Conservation (phyloP, 1,284 basidiomycete species). For the Agaricales sp. region DNA sequence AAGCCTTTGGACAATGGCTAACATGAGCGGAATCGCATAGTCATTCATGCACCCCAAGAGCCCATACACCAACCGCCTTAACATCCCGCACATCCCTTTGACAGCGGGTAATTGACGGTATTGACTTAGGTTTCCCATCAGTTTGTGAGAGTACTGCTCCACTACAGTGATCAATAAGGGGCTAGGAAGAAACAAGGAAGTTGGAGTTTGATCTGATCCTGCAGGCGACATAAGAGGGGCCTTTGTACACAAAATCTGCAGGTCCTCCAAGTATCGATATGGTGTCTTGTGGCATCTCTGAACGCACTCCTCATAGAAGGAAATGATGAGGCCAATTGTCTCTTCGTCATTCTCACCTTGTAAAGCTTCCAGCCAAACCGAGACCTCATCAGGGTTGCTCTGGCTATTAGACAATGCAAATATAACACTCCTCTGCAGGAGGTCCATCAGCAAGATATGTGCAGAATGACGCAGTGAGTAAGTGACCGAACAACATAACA, state of each 20-base stretch:
- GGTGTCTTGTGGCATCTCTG: conserved; percentile 80
- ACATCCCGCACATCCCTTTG: neutral
- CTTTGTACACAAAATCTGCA: conserved; percentile 21
- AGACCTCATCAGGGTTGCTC: neutral
- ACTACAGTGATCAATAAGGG: conserved; percentile 69
- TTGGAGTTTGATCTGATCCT: conserved; percentile 9
- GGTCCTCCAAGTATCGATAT: conserved; percentile 79
- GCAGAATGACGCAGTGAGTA: neutral
- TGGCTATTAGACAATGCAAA: neutral
- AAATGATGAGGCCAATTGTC: conserved; percentile 40
- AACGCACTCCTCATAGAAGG: conserved; percentile 82
- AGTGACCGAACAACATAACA: conserved; percentile 15
- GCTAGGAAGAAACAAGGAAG: conserved; percentile 32
- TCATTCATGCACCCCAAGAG: neutral
- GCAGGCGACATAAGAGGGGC: conserved; percentile 13
- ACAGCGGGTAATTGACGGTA: neutral
- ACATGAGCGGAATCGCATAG: neutral
- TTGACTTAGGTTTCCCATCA: neutral
- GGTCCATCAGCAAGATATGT: neutral
- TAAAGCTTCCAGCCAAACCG: neutral
- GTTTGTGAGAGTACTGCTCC: conserved; percentile 46
- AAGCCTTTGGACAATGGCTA: neutral
- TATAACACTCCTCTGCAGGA: neutral
- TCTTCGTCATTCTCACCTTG: neutral
- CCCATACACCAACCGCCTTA: neutral